Percentiles rank a stretch among this genome's conserved stretches.
phyloP scores from a whole-genome alignment of 2,329 filamentous ascomycete species.

The Pleoardoris graminearum region DNA sequence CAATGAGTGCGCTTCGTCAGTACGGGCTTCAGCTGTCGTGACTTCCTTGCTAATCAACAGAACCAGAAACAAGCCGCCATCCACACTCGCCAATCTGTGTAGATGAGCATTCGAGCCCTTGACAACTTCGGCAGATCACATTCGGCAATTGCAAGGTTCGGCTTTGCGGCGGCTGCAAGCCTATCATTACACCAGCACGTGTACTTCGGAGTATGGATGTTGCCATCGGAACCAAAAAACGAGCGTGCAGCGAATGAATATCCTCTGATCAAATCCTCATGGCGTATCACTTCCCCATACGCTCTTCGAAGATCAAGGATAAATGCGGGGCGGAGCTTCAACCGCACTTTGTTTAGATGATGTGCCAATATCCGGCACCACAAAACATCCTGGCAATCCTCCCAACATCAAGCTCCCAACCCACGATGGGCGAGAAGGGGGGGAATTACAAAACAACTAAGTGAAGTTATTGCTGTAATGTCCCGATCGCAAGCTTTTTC shows the following conservation, averaged over 20 bases:
- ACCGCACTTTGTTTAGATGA: conserved; percentile 7
- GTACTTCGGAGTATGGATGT: neutral
- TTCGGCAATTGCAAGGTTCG: conserved; percentile 5
- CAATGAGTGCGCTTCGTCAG: neutral
- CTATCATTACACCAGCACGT: neutral
- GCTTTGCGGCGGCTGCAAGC: neutral
- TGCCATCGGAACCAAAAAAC: neutral
- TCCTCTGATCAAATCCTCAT: neutral
- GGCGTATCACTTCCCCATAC: conserved; percentile 3
- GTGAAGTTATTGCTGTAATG: neutral
- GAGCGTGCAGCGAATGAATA: neutral
- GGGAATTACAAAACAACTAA: neutral
- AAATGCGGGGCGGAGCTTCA: conserved; percentile 7
- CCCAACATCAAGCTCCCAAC: neutral
- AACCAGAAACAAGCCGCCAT: neutral
- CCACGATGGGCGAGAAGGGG: neutral
- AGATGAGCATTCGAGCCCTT: neutral
- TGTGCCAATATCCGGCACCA: conserved; percentile 5
- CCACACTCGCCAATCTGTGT: neutral
- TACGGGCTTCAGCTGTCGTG: neutral
- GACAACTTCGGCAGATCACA: conserved; percentile 1
- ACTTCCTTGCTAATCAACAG: conserved; percentile 3
- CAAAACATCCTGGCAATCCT: neutral
- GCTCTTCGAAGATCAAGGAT: neutral
- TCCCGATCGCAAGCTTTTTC: conserved; percentile 1